Percentiles rank a stretch among this genome's conserved stretches.
These are phyloP conservation scores for Takashimella tepidaria DNA, from an alignment of 1,284 basidiomycete species.

Conservation along the genomic window DNA sequence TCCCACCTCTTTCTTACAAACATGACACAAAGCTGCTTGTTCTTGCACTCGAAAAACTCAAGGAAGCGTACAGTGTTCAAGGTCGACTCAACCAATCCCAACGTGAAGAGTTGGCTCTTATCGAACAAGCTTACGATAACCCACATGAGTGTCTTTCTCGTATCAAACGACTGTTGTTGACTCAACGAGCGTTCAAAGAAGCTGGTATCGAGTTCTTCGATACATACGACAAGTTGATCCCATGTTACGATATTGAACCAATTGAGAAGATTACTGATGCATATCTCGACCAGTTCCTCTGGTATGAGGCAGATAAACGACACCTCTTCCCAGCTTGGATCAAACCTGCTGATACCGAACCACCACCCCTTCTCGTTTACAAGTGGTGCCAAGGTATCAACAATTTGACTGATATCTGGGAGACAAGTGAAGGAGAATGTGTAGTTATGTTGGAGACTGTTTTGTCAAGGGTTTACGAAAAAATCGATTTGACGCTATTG, in stretches of 20 bases:
- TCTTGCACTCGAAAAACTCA: conserved; percentile 88
- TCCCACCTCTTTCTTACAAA: conserved; percentile 96
- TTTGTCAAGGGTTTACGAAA: conserved; percentile 92
- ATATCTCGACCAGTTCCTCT: conserved; percentile 79
- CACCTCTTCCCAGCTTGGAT: conserved; percentile 96
- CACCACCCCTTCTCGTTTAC: conserved; percentile 91
- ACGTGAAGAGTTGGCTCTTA: conserved; percentile 88
- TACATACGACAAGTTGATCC: conserved; percentile 94
- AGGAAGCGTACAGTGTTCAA: conserved; percentile 98
- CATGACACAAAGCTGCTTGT: conserved; percentile 96
- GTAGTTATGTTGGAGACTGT: conserved; percentile 98
- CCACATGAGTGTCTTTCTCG: conserved; percentile 68
- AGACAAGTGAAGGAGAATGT: conserved; percentile 92
- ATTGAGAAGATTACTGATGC: conserved; percentile 98
- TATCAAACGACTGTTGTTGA: conserved; percentile 90
- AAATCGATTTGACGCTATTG: conserved; percentile 89
- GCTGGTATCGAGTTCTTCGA: conserved; percentile 78
- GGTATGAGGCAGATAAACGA: conserved; percentile 83
- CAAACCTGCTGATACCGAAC: conserved; percentile 93
- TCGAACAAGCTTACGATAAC: conserved; percentile 83
- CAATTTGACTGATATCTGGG: conserved; percentile 82
- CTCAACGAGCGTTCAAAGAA: conserved; percentile 96
- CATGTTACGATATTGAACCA: conserved; percentile 95
- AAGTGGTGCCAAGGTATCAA: conserved; percentile 63
- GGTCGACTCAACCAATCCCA: conserved; percentile 93